Percentiles rank a stretch among this genome's conserved stretches.
Conservation (phyloP, 2,329 filamentous ascomycete genomes). For the Davidsoniella eucalypti region DNA sequence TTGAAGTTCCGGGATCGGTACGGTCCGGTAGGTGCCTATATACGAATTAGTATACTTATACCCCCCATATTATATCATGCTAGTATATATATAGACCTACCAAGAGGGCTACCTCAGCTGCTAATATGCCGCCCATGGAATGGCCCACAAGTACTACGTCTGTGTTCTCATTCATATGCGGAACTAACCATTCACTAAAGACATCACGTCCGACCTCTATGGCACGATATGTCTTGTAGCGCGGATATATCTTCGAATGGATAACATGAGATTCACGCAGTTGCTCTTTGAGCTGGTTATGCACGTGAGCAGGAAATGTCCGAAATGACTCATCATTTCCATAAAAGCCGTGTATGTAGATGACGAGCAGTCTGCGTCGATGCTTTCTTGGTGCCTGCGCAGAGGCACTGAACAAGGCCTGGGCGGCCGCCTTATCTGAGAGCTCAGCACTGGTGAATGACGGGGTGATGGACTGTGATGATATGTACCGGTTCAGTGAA, state of each 20-base stretch:
- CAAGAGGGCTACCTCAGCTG: constrained; percentile 61
- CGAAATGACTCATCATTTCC: constrained; percentile 76
- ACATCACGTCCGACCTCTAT: constrained; percentile 62
- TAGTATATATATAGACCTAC: constrained; percentile 18
- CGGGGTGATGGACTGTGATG: constrained; percentile 26
- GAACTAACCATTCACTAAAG: constrained; percentile 67
- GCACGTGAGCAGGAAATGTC: constrained; percentile 76
- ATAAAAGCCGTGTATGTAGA: constrained; percentile 86
- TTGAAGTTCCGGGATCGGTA: constrained; percentile 27
- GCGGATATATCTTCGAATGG: constrained; percentile 73
- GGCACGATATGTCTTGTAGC: constrained; percentile 58
- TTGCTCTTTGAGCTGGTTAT: constrained; percentile 51
- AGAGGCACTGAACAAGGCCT: too few relatives aligned
- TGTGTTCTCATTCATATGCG: constrained; percentile 55
- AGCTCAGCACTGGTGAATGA: not conserved
- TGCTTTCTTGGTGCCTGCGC: too few relatives aligned
- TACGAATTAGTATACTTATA: not conserved
- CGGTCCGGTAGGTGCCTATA: not conserved
- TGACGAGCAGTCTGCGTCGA: constrained; percentile 47
- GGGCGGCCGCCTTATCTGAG: too few relatives aligned
- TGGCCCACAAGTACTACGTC: constrained; percentile 76
- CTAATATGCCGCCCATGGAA: constrained; percentile 75
- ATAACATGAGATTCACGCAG: constrained; percentile 60
- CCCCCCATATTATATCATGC: too few relatives aligned
- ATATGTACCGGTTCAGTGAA: constrained; percentile 15